Conservation (phyloP, 331 rosid genomes). For the Quercus phellos region DNA sequence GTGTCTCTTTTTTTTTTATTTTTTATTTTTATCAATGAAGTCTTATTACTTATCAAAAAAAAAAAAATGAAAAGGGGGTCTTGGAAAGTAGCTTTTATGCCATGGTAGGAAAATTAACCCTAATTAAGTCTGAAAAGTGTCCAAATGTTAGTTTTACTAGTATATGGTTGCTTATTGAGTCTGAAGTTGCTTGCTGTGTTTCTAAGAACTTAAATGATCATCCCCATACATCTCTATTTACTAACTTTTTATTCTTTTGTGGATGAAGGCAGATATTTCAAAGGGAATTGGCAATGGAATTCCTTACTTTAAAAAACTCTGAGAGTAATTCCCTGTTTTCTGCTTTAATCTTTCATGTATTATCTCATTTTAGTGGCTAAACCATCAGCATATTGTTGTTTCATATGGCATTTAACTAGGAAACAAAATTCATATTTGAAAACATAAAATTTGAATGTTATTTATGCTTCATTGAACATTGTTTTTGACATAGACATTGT, state of each 20-base stretch:
- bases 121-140: background rate
- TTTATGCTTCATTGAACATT: background rate
- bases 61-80: background rate
- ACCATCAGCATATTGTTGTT: background rate
- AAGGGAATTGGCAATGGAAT: conserved; percentile 43
- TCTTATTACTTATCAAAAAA: too few species aligned
- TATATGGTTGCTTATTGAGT: background rate
- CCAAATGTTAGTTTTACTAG: background rate
- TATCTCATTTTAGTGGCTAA: background rate
- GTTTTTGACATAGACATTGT: background rate
- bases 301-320: conserved; percentile 23
- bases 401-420: background rate
- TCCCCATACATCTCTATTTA: conserved; percentile 1
- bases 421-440: background rate
- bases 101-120: background rate
- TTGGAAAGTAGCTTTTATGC: background rate
- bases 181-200: background rate
- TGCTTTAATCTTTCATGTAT: background rate
- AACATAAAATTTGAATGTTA: background rate
- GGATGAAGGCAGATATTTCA: conserved; percentile 81
- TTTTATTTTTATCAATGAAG: too few species aligned
- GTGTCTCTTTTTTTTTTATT: too few species aligned
- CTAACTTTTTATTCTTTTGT: conserved; percentile 26
- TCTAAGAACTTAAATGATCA: background rate
- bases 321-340: conserved; percentile 49